Percentiles rank a stretch among this genome's conserved stretches.
Evolutionary conservation across 495 filamentous ascomycete species (phyloP).

Genomic region (Baudoinia panamericana): DNA sequence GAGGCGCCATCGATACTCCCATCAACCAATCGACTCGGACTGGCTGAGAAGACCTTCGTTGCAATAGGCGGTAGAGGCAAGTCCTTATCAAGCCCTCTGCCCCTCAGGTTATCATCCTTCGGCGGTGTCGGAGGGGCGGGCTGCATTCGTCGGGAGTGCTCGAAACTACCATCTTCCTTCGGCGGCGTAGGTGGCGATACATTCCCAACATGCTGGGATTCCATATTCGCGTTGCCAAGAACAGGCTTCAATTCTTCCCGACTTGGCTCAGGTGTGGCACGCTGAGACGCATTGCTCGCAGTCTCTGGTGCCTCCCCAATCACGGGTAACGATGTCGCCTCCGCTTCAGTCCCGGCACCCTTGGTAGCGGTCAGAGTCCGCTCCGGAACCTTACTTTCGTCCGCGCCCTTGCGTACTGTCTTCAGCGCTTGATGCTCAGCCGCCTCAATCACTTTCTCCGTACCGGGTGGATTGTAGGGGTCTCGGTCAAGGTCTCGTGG

Average conservation of each 20-base stretch:
- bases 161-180: constrained; percentile 19
- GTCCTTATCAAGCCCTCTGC: constrained; percentile 22
- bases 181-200: constrained; percentile 29
- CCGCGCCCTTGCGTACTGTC: constrained; percentile 36
- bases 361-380: constrained; percentile 37
- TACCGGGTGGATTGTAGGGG: constrained; percentile 37
- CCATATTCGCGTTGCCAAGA: constrained; percentile 8
- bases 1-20: background rate
- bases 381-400: constrained; percentile 40
- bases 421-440: constrained; percentile 36
- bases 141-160: background rate
- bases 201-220: constrained; percentile 4
- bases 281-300: constrained; percentile 34
- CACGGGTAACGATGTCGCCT: constrained; percentile 66
- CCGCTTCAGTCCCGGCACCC: constrained; percentile 34
- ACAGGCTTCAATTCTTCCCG: constrained; percentile 9
- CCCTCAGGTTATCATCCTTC: constrained; percentile 25
- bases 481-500: too few relatives aligned
- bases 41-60: constrained; percentile 1
- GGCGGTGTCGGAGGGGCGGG: constrained; percentile 24
- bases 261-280: constrained; percentile 3
- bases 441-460: constrained; percentile 40
- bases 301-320: constrained; percentile 85
- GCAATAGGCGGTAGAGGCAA: constrained; percentile 15
- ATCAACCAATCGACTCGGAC: constrained; percentile 3